Evolutionary conservation across 257 asterid genomes (phyloP).

Genomic region (Ilex asprella): DNA sequence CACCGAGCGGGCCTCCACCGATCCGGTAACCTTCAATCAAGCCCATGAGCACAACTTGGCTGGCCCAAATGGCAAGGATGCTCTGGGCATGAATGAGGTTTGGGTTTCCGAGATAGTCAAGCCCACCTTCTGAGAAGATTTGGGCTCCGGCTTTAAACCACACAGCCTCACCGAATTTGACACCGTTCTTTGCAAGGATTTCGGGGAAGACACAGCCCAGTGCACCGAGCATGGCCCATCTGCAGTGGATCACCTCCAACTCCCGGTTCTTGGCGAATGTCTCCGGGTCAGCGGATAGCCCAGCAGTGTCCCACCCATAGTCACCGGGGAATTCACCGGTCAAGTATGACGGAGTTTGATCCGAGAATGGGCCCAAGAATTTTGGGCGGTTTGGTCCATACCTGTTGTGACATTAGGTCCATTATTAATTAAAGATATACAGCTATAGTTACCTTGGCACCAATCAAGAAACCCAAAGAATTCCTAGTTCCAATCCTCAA

Average conservation of each 20-base stretch:
- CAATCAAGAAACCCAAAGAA: no score
- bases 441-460: no score
- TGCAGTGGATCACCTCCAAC: constrained; percentile 76
- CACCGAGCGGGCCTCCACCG: constrained; percentile 90
- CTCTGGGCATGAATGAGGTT: constrained; percentile 84
- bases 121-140: constrained; percentile 86
- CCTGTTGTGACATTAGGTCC: constrained; percentile 25
- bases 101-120: constrained; percentile 85
- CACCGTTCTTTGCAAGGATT: constrained; percentile 65
- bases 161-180: constrained; percentile 77
- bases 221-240: constrained; percentile 99
- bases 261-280: constrained; percentile 86
- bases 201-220: constrained; percentile 86
- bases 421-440: no score
- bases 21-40: constrained; percentile 76
- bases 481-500: no score
- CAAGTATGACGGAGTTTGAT: constrained; percentile 86
- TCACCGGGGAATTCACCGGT: constrained; percentile 93
- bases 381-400: constrained; percentile 89
- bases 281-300: constrained; percentile 91
- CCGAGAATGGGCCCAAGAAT: constrained; percentile 90
- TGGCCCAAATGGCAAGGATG: constrained; percentile 83
- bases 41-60: constrained; percentile 79
- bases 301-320: constrained; percentile 96
- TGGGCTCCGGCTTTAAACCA: constrained; percentile 96